Conservation (phyloP, 2,329 filamentous ascomycete species). For the Phialemonium atrogriseum region DNA sequence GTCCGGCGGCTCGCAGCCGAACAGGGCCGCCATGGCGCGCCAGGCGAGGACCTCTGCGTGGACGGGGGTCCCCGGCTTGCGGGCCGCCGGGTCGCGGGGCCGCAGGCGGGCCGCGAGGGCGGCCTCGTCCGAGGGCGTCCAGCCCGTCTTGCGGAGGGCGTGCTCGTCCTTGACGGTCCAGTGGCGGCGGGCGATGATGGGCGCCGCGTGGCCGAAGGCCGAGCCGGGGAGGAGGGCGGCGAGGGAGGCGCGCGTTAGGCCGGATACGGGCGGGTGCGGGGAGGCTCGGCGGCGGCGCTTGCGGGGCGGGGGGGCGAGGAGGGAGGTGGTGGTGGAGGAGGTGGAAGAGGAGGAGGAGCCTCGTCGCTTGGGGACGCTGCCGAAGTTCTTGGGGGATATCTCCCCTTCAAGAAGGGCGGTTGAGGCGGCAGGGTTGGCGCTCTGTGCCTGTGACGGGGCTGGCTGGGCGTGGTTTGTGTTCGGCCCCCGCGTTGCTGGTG, state of each 20-base stretch:
- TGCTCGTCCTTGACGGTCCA: conserved; percentile 4
- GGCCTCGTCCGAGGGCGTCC: conserved; percentile 1
- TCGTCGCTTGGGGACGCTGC: too few relatives aligned
- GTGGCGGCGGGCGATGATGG: conserved; percentile 1
- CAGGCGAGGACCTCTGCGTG: conserved; percentile 1
- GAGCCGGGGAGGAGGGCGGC: conserved; percentile 3
- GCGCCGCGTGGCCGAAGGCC: not conserved
- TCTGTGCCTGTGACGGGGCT: too few relatives aligned
- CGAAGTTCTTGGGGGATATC: conserved; percentile 1
- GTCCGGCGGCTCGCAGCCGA: conserved; percentile 1
- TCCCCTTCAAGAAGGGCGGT: not conserved
- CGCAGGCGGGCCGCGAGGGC: not conserved
- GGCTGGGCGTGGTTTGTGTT: too few relatives aligned
- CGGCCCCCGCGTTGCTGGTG: too few relatives aligned
- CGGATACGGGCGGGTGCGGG: not conserved
- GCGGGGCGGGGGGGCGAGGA: not conserved
- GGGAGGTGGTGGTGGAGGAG: not conserved
- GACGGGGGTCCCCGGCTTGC: too few relatives aligned
- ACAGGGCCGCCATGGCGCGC: not conserved
- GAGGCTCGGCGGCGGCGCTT: not conserved
- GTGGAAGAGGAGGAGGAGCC: too few relatives aligned
- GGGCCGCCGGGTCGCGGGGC: too few relatives aligned
- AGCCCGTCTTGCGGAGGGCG: not conserved
- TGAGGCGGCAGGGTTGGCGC: not conserved
- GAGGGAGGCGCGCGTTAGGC: not conserved